A percentile compares a stretch with the other conserved stretches of the same genome.
phyloP scores from a whole-genome alignment of 2,329 filamentous ascomycete species.

The Bipolaris victoriae region DNA sequence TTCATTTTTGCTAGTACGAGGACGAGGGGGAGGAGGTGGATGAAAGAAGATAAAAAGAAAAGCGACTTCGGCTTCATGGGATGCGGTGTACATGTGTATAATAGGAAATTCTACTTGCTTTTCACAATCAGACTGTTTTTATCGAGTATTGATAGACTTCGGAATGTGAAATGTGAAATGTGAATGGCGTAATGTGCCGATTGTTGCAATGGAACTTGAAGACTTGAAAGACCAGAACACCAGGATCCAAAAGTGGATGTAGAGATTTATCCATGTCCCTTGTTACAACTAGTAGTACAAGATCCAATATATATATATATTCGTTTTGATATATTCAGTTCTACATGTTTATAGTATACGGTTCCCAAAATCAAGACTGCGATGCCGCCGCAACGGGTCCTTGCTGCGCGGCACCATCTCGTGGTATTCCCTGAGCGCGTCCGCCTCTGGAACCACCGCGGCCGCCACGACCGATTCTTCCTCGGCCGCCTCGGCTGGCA shows the following conservation, averaged over 20 bases:
- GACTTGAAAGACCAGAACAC: no score
- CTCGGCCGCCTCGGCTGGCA: constrained; percentile 24
- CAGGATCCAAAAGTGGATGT: not conserved
- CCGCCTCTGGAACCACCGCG: constrained; percentile 35
- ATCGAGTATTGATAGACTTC: not conserved
- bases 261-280: not conserved
- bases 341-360: not conserved
- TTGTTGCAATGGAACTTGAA: no score
- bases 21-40: not conserved
- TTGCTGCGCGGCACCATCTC: constrained; percentile 14
- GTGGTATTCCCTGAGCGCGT: constrained; percentile 21
- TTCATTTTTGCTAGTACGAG: no score
- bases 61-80: not conserved
- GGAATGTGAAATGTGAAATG: not conserved
- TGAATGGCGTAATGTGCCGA: not conserved
- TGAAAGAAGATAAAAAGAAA: not conserved
- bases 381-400: not conserved
- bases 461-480: constrained; percentile 27
- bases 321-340: not conserved
- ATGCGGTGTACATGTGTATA: not conserved
- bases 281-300: not conserved
- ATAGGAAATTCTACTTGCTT: not conserved
- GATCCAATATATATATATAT: not conserved
- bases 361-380: not conserved
- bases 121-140: not conserved